Evolutionary conservation across 208 protist species (phyloP).

Genomic region (Crithidia bombi): DNA sequence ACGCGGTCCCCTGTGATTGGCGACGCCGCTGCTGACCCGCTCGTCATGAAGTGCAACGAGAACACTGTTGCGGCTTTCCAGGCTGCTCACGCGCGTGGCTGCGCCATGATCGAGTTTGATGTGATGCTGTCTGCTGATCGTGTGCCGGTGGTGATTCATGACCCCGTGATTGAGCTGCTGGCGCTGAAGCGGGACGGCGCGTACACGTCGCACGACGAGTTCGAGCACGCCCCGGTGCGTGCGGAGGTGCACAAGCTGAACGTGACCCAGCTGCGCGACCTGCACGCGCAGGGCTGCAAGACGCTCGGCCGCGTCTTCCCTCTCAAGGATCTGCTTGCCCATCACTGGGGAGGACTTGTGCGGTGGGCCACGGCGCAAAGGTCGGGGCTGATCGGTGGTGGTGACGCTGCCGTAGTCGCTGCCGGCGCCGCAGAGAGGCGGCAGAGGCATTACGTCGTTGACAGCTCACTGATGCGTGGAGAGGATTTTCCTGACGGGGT

Average conservation of each 20-base stretch:
- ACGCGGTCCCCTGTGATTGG: conserved; percentile 36
- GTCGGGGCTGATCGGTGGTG: conserved; percentile 16
- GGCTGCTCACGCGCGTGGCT: conserved; percentile 71
- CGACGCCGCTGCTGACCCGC: conserved; percentile 12
- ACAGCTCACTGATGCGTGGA: conserved; percentile 39
- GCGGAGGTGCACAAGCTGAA: conserved; percentile 71
- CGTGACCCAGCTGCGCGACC: conserved; percentile 55
- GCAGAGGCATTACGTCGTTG: conserved; percentile 1
- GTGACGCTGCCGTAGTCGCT: conserved; percentile 30
- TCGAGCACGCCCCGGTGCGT: conserved; percentile 45
- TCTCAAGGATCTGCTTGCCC: conserved; percentile 62
- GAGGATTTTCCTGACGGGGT: conserved; percentile 80
- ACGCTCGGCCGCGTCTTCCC: conserved; percentile 44
- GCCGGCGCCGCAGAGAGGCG: no score
- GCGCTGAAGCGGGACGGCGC: conserved; percentile 40
- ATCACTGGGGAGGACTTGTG: conserved; percentile 54
- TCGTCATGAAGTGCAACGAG: conserved; percentile 66
- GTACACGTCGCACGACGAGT: conserved; percentile 8
- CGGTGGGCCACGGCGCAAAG: conserved; percentile 11
- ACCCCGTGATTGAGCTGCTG: conserved; percentile 73
- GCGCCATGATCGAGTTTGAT: conserved; percentile 84
- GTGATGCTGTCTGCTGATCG: conserved; percentile 85
- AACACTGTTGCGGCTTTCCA: conserved; percentile 79
- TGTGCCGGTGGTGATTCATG: conserved; percentile 81
- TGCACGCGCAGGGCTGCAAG: conserved; percentile 66